Evolutionary conservation across 2,329 filamentous ascomycete genomes (phyloP).

Genomic region (Colletotrichum acutatum): DNA sequence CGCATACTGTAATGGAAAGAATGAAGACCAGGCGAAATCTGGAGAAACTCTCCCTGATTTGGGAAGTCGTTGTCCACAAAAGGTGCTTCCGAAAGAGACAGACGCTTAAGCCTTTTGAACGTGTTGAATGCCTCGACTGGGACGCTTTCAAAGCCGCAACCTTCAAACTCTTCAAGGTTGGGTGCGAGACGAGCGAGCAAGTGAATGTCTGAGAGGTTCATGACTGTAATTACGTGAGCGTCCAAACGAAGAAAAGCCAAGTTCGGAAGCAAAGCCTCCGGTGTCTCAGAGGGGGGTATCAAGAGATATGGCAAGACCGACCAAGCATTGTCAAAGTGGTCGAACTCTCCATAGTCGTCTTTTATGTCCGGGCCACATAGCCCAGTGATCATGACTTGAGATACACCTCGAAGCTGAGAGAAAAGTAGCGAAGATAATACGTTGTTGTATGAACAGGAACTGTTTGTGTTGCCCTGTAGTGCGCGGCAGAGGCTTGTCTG

Average conservation of each 20-base stretch:
- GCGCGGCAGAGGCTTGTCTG: not conserved
- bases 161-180: not conserved
- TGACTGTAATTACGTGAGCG: too few species aligned
- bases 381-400: too few species aligned
- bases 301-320: too few species aligned
- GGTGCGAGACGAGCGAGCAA: not conserved
- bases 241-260: too few species aligned
- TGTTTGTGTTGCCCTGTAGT: accelerated
- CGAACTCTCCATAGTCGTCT: too few species aligned
- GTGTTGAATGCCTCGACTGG: not conserved
- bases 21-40: not conserved
- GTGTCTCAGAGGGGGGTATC: too few species aligned
- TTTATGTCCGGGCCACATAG: too few species aligned
- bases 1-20: not conserved
- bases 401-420: too few species aligned
- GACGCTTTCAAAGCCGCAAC: not conserved
- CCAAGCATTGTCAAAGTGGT: too few species aligned
- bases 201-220: not conserved
- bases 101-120: not conserved
- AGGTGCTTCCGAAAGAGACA: not conserved
- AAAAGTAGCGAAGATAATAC: not conserved
- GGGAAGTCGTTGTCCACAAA: too few species aligned
- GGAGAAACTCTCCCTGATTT: too few species aligned
- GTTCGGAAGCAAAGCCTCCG: too few species aligned
- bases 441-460: not conserved